Conservation (phyloP, 1,284 basidiomycete species). For the Tilletiopsis washingtonensis region DNA sequence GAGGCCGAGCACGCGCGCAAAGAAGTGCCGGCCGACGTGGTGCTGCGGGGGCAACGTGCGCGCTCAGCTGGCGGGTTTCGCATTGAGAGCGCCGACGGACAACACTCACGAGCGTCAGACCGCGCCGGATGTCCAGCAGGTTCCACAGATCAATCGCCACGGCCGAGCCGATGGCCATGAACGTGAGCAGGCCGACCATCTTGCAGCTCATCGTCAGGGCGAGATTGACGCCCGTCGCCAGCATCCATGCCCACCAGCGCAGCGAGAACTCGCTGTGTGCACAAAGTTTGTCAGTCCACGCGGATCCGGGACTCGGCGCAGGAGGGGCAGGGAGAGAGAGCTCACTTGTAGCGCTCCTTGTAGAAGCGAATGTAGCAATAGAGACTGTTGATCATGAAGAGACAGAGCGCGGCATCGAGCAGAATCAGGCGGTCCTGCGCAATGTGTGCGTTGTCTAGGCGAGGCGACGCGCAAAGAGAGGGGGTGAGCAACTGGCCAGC, state of each 20-base stretch:
- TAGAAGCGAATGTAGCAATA: slow-evolving; percentile 94
- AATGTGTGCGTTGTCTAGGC: slow-evolving; percentile 85
- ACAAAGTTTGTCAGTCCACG: not conserved
- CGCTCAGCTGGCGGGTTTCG: no score
- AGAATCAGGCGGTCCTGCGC: slow-evolving; percentile 92
- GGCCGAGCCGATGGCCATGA: slow-evolving; percentile 78
- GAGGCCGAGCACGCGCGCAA: slow-evolving; percentile 74
- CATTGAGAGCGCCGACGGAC: not conserved
- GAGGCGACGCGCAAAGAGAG: not conserved
- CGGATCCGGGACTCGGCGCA: not conserved
- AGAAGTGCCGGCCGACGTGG: slow-evolving; percentile 81
- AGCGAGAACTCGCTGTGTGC: slow-evolving; percentile 20
- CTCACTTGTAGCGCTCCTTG: slow-evolving; percentile 78
- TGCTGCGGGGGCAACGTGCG: slow-evolving; percentile 56
- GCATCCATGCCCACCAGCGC: slow-evolving; percentile 88
- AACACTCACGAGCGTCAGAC: slow-evolving; percentile 50
- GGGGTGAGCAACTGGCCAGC: not conserved
- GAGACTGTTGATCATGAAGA: slow-evolving; percentile 90
- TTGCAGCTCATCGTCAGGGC: slow-evolving; percentile 95
- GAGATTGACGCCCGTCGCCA: slow-evolving; percentile 82
- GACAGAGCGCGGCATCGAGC: slow-evolving; percentile 84
- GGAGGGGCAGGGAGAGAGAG: no score
- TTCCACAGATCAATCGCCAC: slow-evolving; percentile 93
- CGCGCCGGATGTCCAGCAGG: slow-evolving; percentile 76
- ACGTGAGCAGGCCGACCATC: slow-evolving; percentile 92